phyloP scores from a whole-genome alignment of 257 asterid species.

The Plantago major region DNA sequence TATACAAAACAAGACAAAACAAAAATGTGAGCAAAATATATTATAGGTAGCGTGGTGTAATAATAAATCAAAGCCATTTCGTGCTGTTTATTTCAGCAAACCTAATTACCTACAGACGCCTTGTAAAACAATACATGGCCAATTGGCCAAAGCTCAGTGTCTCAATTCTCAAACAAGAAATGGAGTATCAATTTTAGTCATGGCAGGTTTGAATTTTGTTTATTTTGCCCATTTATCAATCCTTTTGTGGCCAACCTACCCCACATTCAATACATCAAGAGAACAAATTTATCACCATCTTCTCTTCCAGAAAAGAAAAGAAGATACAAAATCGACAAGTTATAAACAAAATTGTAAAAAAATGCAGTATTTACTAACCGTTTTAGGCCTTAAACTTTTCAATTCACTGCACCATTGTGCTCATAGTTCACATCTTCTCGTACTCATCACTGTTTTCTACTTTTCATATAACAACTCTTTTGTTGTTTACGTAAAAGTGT shows the following conservation, averaged over 20 bases:
- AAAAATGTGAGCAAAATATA: not conserved
- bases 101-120: not conserved
- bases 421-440: too few relatives aligned
- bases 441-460: too few relatives aligned
- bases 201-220: constrained; percentile 28
- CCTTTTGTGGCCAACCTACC: not conserved
- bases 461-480: too few relatives aligned
- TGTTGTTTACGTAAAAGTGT: too few relatives aligned
- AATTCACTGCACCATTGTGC: too few relatives aligned
- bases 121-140: not conserved
- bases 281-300: too few relatives aligned
- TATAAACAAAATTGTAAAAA: too few relatives aligned
- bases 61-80: not conserved
- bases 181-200: constrained; percentile 3
- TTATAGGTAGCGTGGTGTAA: constrained; percentile 9
- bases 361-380: too few relatives aligned
- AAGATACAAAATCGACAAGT: too few relatives aligned
- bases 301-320: too few relatives aligned
- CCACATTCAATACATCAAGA: not conserved
- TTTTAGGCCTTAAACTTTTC: too few relatives aligned
- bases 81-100: not conserved
- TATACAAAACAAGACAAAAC: not conserved
- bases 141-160: not conserved
- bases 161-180: constrained; percentile 15
- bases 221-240: not conserved